Evolutionary conservation across 2,329 filamentous ascomycete species (phyloP).

Genomic region (Colletotrichum agaves): DNA sequence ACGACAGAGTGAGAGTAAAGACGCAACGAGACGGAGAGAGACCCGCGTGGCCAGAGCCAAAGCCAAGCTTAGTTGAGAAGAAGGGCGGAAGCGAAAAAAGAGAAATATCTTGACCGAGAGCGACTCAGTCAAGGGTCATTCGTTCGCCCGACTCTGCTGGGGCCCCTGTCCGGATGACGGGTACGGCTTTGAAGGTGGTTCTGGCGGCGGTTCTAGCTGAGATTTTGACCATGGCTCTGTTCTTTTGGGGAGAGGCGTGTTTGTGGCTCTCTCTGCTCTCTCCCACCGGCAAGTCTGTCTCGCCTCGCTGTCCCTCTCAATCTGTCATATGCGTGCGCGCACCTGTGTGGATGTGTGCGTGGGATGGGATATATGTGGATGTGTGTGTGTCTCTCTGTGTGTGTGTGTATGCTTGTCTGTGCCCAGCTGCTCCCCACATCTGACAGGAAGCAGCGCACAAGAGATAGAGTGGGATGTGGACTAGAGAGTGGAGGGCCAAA

Average conservation of each 20-base stretch:
- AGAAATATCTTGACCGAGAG: slow-evolving; percentile 17
- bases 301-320: background rate
- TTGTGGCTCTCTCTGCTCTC: slow-evolving; percentile 4
- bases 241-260: background rate
- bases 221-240: slow-evolving; percentile 2
- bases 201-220: slow-evolving; percentile 6
- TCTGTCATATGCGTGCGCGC: background rate
- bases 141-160: slow-evolving; percentile 27
- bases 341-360: slow-evolving; percentile 17
- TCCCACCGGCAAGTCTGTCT: slow-evolving; percentile 2
- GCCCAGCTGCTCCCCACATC: slow-evolving; percentile 24
- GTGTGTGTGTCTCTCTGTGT: slow-evolving; percentile 3
- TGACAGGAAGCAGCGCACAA: slow-evolving; percentile 32
- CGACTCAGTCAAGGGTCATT: slow-evolving; percentile 16
- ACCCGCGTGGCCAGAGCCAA: background rate
- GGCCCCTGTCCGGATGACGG: slow-evolving; percentile 30
- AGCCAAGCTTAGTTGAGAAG: slow-evolving; percentile 5
- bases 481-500: slow-evolving; percentile 35
- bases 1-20: slow-evolving; percentile 8
- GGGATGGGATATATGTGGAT: slow-evolving; percentile 6
- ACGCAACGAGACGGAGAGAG: background rate
- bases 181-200: slow-evolving; percentile 16
- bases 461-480: slow-evolving; percentile 37
- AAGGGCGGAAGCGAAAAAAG: slow-evolving; percentile 20
- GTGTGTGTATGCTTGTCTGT: slow-evolving; percentile 1